These are phyloP conservation scores for Pelargonium cotyledonis DNA, from an alignment of 441 rosid genomes.

Conservation along the genomic window DNA sequence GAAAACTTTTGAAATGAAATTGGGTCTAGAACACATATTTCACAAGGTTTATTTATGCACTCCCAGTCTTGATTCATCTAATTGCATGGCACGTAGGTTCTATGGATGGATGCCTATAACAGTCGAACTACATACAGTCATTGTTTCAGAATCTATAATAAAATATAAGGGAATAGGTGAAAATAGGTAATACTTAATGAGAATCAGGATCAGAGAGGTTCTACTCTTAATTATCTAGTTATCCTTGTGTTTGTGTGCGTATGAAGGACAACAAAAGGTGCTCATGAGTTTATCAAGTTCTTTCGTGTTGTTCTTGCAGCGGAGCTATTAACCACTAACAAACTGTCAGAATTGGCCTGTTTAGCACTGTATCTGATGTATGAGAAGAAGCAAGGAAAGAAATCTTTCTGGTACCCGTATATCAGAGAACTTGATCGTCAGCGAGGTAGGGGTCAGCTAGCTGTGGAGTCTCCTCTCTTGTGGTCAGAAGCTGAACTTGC, in stretches of 20 bases:
- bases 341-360: conserved; percentile 89
- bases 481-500: conserved; percentile 86
- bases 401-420: conserved; percentile 91
- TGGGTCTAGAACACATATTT: background rate
- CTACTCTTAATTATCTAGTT: background rate
- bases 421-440: conserved; percentile 97
- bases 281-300: background rate
- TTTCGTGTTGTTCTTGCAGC: conserved; percentile 37
- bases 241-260: background rate
- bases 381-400: conserved; percentile 93
- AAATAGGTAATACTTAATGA: background rate
- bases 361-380: conserved; percentile 92
- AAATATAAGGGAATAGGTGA: background rate
- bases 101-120: too few relatives aligned
- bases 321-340: conserved; percentile 79
- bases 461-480: conserved; percentile 87
- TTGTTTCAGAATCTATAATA: background rate
- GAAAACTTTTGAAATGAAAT: background rate
- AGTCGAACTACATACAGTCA: background rate
- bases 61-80: background rate
- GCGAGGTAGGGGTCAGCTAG: conserved; percentile 86
- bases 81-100: too few relatives aligned
- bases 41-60: background rate
- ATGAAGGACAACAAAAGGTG: background rate
- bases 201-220: background rate